Percentiles rank a stretch among this genome's conserved stretches.
These are phyloP conservation scores for Nissolia schottii DNA, from an alignment of 306 rosid species.

Conservation along the genomic window DNA sequence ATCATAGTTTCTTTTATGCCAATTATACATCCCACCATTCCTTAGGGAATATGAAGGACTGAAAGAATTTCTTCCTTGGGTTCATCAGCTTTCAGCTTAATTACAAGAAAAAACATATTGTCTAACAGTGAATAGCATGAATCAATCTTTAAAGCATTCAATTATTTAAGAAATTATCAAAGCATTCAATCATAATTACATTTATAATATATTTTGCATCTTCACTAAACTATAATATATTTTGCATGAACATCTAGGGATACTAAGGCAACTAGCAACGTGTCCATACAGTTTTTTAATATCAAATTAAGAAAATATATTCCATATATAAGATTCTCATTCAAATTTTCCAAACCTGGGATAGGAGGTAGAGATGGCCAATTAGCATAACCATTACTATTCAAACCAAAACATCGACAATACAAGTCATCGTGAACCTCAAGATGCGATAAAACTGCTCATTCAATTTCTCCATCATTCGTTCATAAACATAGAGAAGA, in stretches of 20 bases:
- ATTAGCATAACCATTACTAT: constrained; percentile 50
- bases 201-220: too few relatives aligned
- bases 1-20: constrained; percentile 78
- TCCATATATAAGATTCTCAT: background rate
- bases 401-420: constrained; percentile 84
- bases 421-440: constrained; percentile 89
- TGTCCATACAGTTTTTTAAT: background rate
- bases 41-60: constrained; percentile 76
- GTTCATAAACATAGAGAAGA: constrained; percentile 80
- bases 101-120: constrained; percentile 32
- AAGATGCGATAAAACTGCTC: constrained; percentile 71
- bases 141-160: background rate
- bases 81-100: constrained; percentile 45
- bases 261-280: background rate
- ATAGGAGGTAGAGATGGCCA: constrained; percentile 81
- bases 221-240: background rate
- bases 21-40: constrained; percentile 86
- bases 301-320: constrained; percentile 5
- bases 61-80: constrained; percentile 90
- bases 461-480: constrained; percentile 78
- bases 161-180: too few relatives aligned
- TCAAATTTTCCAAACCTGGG: constrained; percentile 59
- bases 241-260: background rate
- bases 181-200: too few relatives aligned
- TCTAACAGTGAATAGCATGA: constrained; percentile 12